Conservation (phyloP, 352 stramenopile genomes). For the Phytopythium boreale region DNA sequence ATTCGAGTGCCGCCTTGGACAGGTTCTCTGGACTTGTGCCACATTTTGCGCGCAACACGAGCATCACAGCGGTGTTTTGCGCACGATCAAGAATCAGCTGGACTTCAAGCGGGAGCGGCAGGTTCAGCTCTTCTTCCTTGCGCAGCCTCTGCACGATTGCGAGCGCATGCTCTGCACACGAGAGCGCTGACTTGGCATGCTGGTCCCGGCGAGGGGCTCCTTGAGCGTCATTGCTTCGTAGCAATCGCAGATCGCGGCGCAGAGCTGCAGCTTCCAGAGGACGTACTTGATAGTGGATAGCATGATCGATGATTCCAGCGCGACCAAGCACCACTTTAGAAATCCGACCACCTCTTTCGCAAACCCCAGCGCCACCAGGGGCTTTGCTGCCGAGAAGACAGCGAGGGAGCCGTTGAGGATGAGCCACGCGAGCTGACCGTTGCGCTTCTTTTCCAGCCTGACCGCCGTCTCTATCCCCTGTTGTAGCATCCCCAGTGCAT, state of each 20-base stretch:
- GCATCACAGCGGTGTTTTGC: conserved; percentile 33
- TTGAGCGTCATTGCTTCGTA: conserved; percentile 48
- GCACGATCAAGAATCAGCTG: conserved; percentile 31
- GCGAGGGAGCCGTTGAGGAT: conserved; percentile 64
- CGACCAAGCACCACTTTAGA: conserved; percentile 62
- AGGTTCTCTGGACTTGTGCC: conserved; percentile 15
- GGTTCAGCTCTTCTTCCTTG: conserved; percentile 77
- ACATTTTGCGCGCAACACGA: conserved; percentile 27
- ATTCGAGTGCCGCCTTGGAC: conserved; percentile 29
- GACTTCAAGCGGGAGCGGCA: conserved; percentile 47
- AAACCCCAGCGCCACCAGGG: conserved; percentile 47
- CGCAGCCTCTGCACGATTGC: conserved; percentile 39
- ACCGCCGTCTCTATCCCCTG: conserved; percentile 41
- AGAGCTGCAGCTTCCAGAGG: conserved; percentile 61
- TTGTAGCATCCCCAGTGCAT: conserved; percentile 30
- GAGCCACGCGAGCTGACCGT: conserved; percentile 46
- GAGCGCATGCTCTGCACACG: conserved; percentile 42
- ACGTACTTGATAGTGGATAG: conserved; percentile 67
- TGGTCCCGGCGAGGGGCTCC: conserved; percentile 12
- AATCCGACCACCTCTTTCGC: conserved; percentile 47
- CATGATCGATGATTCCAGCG: conserved; percentile 46
- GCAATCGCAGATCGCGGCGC: conserved; percentile 46
- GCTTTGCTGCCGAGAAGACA: conserved; percentile 48
- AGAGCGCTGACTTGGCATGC: conserved; percentile 33
- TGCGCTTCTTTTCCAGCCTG: conserved; percentile 26